A percentile compares a stretch with the other conserved stretches of the same genome.
These are phyloP conservation scores for Sutorius eximius DNA, from an alignment of 1,284 basidiomycete species.

Conservation along the genomic window DNA sequence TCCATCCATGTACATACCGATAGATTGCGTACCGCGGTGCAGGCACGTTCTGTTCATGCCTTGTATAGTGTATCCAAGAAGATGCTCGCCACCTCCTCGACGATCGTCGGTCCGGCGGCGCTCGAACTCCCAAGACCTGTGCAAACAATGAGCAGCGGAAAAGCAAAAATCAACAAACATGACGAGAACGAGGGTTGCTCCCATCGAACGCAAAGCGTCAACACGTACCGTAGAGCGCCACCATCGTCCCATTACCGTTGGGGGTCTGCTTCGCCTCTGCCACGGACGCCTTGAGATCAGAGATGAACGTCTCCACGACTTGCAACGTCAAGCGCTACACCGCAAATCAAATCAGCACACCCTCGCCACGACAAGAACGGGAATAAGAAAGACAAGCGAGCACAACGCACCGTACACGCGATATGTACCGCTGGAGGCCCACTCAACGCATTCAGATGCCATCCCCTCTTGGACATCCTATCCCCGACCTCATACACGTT, in stretches of 20 bases:
- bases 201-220: background rate
- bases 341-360: background rate
- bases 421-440: conserved; percentile 88
- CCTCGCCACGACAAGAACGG: background rate
- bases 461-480: conserved; percentile 79
- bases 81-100: conserved; percentile 78
- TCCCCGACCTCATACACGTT: conserved; percentile 90
- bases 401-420: conserved; percentile 79
- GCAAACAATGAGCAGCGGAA: background rate
- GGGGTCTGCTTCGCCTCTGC: conserved; percentile 58
- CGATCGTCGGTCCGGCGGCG: conserved; percentile 85
- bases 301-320: conserved; percentile 75
- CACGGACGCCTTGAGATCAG: conserved; percentile 79
- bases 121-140: conserved; percentile 86
- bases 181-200: background rate
- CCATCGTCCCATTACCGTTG: conserved; percentile 76
- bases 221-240: conserved; percentile 80
- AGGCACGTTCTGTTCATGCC: conserved; percentile 42
- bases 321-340: conserved; percentile 73
- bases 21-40: background rate
- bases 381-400: background rate
- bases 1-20: background rate
- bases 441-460: conserved; percentile 88
- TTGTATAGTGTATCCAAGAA: conserved; percentile 86
- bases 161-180: background rate